Conservation (phyloP, 257 asterid genomes). For the Solanum chiquidenum region DNA sequence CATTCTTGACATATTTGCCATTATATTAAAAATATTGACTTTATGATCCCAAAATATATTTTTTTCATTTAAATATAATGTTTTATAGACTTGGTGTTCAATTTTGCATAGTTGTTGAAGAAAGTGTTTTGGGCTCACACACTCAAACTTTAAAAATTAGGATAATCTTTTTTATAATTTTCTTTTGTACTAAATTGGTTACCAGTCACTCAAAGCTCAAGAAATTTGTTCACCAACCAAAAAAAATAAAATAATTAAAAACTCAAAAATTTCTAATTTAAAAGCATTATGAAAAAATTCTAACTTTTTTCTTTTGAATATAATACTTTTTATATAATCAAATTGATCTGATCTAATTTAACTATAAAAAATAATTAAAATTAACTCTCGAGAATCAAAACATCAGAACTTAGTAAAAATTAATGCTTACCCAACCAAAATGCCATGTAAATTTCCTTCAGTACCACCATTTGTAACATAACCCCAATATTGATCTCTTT, state of each 20-base stretch:
- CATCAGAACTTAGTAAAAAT: background rate
- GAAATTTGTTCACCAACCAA: background rate
- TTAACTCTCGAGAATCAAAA: background rate
- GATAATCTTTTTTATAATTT: background rate
- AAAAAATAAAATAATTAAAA: too few relatives aligned
- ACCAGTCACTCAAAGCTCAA: background rate
- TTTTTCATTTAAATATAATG: background rate
- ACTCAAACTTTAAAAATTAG: background rate
- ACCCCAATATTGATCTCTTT: conserved; percentile 15
- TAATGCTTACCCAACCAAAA: conserved; percentile 9
- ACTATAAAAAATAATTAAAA: background rate
- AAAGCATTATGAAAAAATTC: too few relatives aligned
- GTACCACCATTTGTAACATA: conserved; percentile 20
- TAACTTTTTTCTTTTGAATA: too few relatives aligned
- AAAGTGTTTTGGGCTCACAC: background rate
- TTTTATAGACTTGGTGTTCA: background rate
- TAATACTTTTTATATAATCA: too few relatives aligned
- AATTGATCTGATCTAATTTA: too few relatives aligned
- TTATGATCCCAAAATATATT: background rate
- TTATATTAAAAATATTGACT: background rate
- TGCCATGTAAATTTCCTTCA: conserved; percentile 15
- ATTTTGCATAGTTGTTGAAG: background rate
- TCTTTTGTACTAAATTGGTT: background rate
- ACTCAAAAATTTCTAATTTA: too few relatives aligned
- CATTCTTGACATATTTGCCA: background rate